A percentile compares a stretch with the other conserved stretches of the same genome.
phyloP scores from a whole-genome alignment of 2,329 filamentous ascomycete genomes.

The Blastomyces emzantsi region DNA sequence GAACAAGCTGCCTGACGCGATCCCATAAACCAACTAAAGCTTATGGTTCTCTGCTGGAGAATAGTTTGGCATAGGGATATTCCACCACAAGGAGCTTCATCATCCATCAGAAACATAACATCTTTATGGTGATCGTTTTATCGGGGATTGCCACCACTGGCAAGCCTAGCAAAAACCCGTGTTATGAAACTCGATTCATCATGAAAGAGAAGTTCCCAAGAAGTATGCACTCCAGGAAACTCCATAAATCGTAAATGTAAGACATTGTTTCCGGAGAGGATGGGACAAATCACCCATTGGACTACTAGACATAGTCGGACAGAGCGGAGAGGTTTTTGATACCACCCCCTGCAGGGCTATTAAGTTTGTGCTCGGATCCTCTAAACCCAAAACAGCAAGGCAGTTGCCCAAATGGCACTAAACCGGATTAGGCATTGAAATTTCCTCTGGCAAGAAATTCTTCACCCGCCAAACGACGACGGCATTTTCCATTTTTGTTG shows the following conservation, averaged over 20 bases:
- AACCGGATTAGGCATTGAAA: slow-evolving; percentile 13
- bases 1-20: not conserved
- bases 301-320: too few relatives aligned
- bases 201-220: not conserved
- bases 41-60: not conserved
- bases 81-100: not conserved
- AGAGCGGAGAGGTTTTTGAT: too few relatives aligned
- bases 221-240: not conserved
- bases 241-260: not conserved
- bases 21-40: not conserved
- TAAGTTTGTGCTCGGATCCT: not conserved
- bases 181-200: not conserved
- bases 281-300: not conserved
- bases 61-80: not conserved
- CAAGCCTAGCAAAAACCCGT: not conserved
- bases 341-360: too few relatives aligned
- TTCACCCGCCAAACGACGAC: not conserved
- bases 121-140: not conserved
- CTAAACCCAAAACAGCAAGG: slow-evolving; percentile 2
- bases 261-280: not conserved
- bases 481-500: not conserved
- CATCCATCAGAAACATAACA: not conserved
- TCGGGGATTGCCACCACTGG: not conserved
- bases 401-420: slow-evolving; percentile 4
- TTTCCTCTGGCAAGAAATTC: slow-evolving; percentile 9